Conservation (phyloP, 164 flowering plant genomes). For the Cinnamomum micranthum region DNA sequence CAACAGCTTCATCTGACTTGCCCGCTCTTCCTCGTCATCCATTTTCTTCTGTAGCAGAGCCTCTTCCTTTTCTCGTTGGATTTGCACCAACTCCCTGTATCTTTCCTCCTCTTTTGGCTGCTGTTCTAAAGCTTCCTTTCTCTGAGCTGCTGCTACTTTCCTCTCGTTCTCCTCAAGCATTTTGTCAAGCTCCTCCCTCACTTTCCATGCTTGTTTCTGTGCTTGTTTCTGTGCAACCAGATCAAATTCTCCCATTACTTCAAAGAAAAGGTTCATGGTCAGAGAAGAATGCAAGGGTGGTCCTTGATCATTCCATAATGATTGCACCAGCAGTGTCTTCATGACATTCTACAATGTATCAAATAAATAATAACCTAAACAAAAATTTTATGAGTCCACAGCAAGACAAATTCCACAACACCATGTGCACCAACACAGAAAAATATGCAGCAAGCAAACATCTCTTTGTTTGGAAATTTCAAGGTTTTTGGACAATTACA, state of each 20-base stretch:
- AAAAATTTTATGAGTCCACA: too few species aligned
- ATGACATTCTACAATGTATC: too few species aligned
- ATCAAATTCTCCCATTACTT: neutral
- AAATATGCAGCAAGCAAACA: too few species aligned
- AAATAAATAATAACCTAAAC: too few species aligned
- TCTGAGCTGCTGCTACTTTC: slow-evolving; percentile 81
- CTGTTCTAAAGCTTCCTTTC: slow-evolving; percentile 77
- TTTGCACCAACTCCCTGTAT: slow-evolving; percentile 69
- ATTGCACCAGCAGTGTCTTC: too few species aligned
- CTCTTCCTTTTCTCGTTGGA: slow-evolving; percentile 88
- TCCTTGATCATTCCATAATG: too few species aligned
- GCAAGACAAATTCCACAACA: too few species aligned
- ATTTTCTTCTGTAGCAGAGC: slow-evolving; percentile 78
- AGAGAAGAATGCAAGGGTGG: too few species aligned
- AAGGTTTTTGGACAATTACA: too few species aligned
- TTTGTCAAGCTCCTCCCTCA: slow-evolving; percentile 79
- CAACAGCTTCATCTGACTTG: slow-evolving; percentile 71
- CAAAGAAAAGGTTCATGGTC: neutral
- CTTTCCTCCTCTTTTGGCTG: slow-evolving; percentile 82
- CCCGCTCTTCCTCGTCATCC: slow-evolving; percentile 84
- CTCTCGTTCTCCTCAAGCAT: slow-evolving; percentile 79
- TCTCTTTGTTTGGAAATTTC: too few species aligned
- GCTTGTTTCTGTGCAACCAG: neutral
- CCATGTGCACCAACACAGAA: too few species aligned
- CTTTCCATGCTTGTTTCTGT: slow-evolving; percentile 74